phyloP scores from a whole-genome alignment of 352 stramenopile species.

The Phytophthora parvispora region DNA sequence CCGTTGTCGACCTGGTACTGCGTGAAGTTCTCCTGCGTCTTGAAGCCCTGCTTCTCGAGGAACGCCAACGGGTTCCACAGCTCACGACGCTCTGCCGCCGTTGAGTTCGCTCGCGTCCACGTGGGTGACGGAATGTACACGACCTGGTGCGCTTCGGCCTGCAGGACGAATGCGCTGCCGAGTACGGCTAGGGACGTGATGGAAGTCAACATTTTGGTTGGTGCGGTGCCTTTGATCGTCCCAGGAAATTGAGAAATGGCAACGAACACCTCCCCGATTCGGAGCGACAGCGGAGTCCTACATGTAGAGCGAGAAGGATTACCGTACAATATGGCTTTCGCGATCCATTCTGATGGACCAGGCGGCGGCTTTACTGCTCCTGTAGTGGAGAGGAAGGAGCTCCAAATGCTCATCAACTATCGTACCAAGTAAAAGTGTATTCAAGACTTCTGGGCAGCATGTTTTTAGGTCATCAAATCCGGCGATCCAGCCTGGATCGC shows the following conservation, averaged over 20 bases:
- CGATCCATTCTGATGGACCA: no score
- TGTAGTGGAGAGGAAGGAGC: background rate
- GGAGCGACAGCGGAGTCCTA: no score
- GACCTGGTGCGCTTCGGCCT: conserved; percentile 43
- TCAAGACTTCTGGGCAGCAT: background rate
- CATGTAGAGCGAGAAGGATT: background rate
- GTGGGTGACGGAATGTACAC: conserved; percentile 50
- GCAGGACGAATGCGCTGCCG: conserved; percentile 18
- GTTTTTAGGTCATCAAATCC: background rate
- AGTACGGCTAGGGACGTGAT: conserved; percentile 18
- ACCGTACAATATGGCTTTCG: background rate
- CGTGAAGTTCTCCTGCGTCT: conserved; percentile 55
- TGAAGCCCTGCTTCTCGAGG: conserved; percentile 56
- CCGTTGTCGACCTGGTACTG: conserved; percentile 44
- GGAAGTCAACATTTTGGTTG: conserved; percentile 15
- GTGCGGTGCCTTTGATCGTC: background rate
- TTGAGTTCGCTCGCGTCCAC: conserved; percentile 38
- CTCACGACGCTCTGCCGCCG: conserved; percentile 31
- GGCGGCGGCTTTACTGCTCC: background rate
- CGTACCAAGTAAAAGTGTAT: background rate
- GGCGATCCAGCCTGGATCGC: background rate
- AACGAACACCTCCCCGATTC: background rate
- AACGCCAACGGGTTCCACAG: conserved; percentile 55
- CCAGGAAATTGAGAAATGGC: conserved; percentile 10
- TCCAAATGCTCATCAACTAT: background rate